Percentiles rank a stretch among this genome's conserved stretches.
Evolutionary conservation across 768 basidiomycete species (phyloP).

Genomic region (Coprinellus micaceus): DNA sequence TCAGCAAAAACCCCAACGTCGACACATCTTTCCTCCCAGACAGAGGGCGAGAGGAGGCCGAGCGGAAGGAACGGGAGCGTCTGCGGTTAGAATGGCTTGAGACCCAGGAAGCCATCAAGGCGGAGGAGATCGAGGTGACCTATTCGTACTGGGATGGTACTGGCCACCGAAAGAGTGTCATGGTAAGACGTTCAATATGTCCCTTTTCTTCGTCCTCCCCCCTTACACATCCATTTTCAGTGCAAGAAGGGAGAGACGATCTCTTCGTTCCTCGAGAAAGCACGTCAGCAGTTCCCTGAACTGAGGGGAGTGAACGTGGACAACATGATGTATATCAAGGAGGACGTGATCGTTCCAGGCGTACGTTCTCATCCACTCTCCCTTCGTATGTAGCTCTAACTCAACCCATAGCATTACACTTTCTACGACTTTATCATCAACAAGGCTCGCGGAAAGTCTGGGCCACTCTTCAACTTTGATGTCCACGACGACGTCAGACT

Average conservation of each 20-base stretch:
- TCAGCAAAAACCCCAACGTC: constrained; percentile 93
- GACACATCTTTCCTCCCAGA: constrained; percentile 99
- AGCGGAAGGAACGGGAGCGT: constrained; percentile 83
- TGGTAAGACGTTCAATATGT: constrained; percentile 69
- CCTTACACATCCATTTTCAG: constrained; percentile 35
- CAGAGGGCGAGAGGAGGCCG: constrained; percentile 92
- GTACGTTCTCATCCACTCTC: constrained; percentile 48
- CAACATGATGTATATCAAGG: constrained; percentile 99
- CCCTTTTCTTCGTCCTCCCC: background rate
- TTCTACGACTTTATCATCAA: constrained; percentile 99
- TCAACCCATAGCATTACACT: constrained; percentile 78
- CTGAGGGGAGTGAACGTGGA: constrained; percentile 86
- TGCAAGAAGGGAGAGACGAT: constrained; percentile 97
- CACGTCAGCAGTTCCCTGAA: constrained; percentile 89
- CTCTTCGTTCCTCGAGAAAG: constrained; percentile 85
- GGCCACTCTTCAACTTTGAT: constrained; percentile 97
- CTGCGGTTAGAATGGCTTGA: constrained; percentile 89
- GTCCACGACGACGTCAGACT: constrained; percentile 98
- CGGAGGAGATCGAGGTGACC: constrained; percentile 81
- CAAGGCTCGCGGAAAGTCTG: constrained; percentile 97
- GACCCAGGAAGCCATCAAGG: constrained; percentile 57
- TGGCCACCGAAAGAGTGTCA: constrained; percentile 90
- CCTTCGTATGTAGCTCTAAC: background rate
- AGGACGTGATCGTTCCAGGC: constrained; percentile 96
- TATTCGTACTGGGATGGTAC: constrained; percentile 99